Evolutionary conservation across 2,329 filamentous ascomycete genomes (phyloP).

Genomic region (Aspergillus phoenicis): DNA sequence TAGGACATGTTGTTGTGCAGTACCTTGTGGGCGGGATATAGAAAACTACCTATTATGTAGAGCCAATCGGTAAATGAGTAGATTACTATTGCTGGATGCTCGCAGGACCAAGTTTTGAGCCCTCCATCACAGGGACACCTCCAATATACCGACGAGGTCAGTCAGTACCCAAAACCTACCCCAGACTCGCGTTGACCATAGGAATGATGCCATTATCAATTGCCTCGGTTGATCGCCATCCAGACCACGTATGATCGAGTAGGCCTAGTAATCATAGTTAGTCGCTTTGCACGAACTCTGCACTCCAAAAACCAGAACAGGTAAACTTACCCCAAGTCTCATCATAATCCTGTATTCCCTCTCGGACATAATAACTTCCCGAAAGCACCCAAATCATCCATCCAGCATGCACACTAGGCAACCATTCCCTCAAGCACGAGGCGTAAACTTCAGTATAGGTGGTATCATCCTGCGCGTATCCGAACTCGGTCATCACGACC

Average conservation of each 20-base stretch:
- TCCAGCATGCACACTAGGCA: constrained; percentile 54
- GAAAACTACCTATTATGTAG: too few relatives aligned
- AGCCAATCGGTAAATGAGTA: too few relatives aligned
- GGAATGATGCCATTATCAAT: constrained; percentile 19
- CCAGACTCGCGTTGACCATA: constrained; percentile 14
- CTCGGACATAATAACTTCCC: constrained; percentile 61
- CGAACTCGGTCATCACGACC: constrained; percentile 48
- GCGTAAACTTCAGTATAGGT: constrained; percentile 56
- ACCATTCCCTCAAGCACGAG: constrained; percentile 54
- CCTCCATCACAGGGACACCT: neutral
- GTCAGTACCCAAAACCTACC: neutral
- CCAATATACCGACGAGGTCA: neutral
- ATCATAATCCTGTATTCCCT: constrained; percentile 57
- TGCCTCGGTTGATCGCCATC: constrained; percentile 44
- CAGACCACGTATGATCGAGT: constrained; percentile 57
- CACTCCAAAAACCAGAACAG: neutral
- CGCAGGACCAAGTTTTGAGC: too few relatives aligned
- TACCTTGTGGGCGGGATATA: too few relatives aligned
- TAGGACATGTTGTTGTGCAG: too few relatives aligned
- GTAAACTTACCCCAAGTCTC: constrained; percentile 53
- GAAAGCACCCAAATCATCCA: constrained; percentile 64
- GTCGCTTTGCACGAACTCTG: neutral
- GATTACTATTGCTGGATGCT: too few relatives aligned
- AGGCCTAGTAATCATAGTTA: constrained; percentile 42
- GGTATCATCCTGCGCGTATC: constrained; percentile 53